A percentile compares a stretch with the other conserved stretches of the same genome.
Conservation (phyloP, 371 early-diverging fungal genomes). For the Mortierella sp. region DNA sequence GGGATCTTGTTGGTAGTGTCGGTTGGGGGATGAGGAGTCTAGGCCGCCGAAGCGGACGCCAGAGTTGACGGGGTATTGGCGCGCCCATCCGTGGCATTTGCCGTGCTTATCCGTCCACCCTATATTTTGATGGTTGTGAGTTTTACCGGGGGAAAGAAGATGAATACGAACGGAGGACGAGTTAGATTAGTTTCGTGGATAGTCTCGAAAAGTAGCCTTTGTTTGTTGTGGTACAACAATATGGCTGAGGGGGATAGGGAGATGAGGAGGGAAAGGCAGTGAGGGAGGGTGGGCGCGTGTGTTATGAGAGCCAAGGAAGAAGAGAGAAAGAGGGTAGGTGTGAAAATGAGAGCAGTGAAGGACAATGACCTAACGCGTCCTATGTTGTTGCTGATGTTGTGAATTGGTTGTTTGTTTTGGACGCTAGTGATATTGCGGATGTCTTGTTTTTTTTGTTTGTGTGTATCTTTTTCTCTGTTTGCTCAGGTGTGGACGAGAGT, state of each 20-base stretch:
- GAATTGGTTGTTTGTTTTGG: no score
- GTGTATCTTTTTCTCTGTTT: background rate
- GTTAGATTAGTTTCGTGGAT: background rate
- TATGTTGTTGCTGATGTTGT: background rate
- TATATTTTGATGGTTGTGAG: background rate
- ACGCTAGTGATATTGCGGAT: background rate
- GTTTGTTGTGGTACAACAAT: background rate
- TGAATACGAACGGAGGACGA: background rate
- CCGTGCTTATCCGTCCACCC: conserved; percentile 30
- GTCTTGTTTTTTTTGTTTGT: background rate
- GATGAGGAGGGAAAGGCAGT: background rate
- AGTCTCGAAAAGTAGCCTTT: background rate
- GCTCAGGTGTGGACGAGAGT: background rate
- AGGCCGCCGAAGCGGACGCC: conserved; percentile 21
- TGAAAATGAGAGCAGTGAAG: background rate
- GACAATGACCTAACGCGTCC: background rate
- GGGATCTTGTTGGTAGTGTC: conserved; percentile 49
- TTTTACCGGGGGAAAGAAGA: background rate
- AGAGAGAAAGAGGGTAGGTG: background rate
- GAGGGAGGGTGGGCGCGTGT: no score
- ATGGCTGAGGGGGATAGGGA: background rate
- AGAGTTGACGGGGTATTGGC: conserved; percentile 34
- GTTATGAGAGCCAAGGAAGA: no score
- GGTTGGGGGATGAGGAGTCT: conserved; percentile 35
- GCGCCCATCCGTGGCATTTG: conserved; percentile 43